Percentiles rank a stretch among this genome's conserved stretches.
These are phyloP conservation scores for Cercophora scortea DNA, from an alignment of 495 filamentous ascomycete species.

Conservation along the genomic window DNA sequence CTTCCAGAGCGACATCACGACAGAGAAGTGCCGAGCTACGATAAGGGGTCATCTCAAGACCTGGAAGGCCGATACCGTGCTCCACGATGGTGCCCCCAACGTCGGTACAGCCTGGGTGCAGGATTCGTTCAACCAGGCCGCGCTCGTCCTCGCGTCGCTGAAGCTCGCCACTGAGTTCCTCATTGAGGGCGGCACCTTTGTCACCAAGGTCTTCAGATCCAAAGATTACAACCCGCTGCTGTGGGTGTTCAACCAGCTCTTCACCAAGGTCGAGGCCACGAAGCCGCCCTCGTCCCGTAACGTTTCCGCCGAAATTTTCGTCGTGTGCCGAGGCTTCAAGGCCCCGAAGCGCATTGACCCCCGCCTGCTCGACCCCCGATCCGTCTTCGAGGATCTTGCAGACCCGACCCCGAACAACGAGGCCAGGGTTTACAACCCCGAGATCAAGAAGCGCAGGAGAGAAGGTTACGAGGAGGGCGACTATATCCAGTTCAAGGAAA, in stretches of 20 bases:
- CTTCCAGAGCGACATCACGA: conserved; percentile 98
- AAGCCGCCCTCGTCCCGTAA: conserved; percentile 94
- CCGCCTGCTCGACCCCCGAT: conserved; percentile 79
- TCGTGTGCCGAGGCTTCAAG: conserved; percentile 83
- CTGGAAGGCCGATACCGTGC: conserved; percentile 95
- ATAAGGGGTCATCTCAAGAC: conserved; percentile 87
- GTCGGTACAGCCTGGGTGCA: conserved; percentile 98
- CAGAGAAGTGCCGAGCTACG: conserved; percentile 90
- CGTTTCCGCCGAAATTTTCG: conserved; percentile 96
- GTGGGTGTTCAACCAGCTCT: conserved; percentile 97
- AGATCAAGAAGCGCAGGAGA: conserved; percentile 92
- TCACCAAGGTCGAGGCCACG: conserved; percentile 88
- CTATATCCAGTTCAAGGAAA: conserved; percentile 77
- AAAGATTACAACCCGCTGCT: conserved; percentile 94
- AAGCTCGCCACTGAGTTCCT: conserved; percentile 94
- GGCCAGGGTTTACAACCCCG: conserved; percentile 95
- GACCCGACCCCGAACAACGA: conserved; percentile 90
- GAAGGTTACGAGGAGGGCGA: conserved; percentile 97
- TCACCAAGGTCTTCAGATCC: conserved; percentile 97
- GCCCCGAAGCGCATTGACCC: conserved; percentile 90
- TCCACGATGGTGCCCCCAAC: conserved; percentile 97
- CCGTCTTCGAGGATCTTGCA: conserved; percentile 91
- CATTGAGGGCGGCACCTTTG: conserved; percentile 82
- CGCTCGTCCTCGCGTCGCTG: conserved; percentile 84
- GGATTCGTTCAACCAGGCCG: conserved; percentile 96